A percentile compares a stretch with the other conserved stretches of the same genome.
These are phyloP conservation scores for Chenopodium formosanum DNA, from an alignment of 148 eudicot genomes.

Conservation along the genomic window DNA sequence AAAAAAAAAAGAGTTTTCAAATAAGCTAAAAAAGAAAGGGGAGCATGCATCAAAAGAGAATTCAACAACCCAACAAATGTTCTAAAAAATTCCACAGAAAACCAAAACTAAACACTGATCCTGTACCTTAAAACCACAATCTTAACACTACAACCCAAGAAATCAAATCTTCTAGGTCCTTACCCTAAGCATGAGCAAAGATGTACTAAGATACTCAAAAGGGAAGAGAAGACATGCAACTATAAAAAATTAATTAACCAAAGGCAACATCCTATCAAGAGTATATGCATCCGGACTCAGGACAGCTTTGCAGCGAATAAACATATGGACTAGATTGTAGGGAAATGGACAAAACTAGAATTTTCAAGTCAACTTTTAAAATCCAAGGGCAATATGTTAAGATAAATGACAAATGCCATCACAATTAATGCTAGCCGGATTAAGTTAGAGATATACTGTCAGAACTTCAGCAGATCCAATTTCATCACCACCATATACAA, in stretches of 20 bases:
- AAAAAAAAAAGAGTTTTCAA: neutral
- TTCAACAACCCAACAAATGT: neutral
- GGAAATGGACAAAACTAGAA: neutral
- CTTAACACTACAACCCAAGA: neutral
- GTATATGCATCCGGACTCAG: neutral
- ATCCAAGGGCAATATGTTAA: neutral
- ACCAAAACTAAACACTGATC: neutral
- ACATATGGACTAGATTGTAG: neutral
- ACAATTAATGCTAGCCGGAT: constrained; percentile 3
- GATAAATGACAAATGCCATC: neutral
- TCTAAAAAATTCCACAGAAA: neutral
- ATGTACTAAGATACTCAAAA: neutral
- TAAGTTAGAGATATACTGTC: constrained; percentile 55
- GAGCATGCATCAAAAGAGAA: neutral
- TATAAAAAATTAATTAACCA: neutral
- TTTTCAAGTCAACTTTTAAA: neutral
- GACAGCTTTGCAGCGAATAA: neutral
- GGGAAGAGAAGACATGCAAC: neutral
- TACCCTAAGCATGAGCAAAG: neutral
- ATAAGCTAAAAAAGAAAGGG: neutral
- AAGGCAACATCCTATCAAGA: neutral
- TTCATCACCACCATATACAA: constrained; percentile 89
- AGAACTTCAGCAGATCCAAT: constrained; percentile 96
- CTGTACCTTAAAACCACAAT: neutral
- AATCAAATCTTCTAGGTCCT: neutral